Evolutionary conservation across 2,329 filamentous ascomycete genomes (phyloP).

Genomic region (Aspergillus unguis): DNA sequence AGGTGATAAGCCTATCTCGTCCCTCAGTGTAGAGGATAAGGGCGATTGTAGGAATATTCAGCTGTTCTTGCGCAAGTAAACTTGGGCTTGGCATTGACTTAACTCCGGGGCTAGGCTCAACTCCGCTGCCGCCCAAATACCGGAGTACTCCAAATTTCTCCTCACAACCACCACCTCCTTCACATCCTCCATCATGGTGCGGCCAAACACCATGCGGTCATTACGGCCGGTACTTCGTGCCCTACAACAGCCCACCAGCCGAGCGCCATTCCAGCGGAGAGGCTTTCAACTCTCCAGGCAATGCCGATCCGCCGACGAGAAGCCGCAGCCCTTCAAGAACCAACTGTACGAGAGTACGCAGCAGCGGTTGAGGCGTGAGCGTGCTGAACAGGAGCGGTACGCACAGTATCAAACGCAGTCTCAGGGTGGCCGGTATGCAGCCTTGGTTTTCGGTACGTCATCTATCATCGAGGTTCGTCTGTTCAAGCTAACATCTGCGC

Average conservation of each 20-base stretch:
- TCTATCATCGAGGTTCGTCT: not conserved
- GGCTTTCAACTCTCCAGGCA: constrained; percentile 22
- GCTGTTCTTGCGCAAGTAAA: not conserved
- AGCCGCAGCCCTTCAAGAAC: constrained; percentile 53
- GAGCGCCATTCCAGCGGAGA: constrained; percentile 16
- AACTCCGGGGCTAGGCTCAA: not conserved
- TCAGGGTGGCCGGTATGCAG: constrained; percentile 37
- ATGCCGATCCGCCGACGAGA: constrained; percentile 23
- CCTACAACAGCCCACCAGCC: not conserved
- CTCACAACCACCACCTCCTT: not conserved
- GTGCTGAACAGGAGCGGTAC: constrained; percentile 54
- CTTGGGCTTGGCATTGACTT: not conserved
- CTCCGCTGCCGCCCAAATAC: not conserved
- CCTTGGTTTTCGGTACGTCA: constrained; percentile 36
- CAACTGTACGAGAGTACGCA: constrained; percentile 62
- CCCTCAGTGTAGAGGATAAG: too few species aligned
- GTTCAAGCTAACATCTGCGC: constrained; percentile 9
- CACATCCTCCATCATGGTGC: not conserved
- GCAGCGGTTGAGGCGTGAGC: constrained; percentile 57
- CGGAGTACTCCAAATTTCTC: not conserved
- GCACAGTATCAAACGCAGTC: constrained; percentile 44
- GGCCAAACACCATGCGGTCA: not conserved
- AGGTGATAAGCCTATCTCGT: too few species aligned
- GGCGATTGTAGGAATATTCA: not conserved
- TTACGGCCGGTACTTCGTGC: constrained; percentile 4